Conservation (phyloP, 2,329 filamentous ascomycete species). For the Penicillium occitanis region DNA sequence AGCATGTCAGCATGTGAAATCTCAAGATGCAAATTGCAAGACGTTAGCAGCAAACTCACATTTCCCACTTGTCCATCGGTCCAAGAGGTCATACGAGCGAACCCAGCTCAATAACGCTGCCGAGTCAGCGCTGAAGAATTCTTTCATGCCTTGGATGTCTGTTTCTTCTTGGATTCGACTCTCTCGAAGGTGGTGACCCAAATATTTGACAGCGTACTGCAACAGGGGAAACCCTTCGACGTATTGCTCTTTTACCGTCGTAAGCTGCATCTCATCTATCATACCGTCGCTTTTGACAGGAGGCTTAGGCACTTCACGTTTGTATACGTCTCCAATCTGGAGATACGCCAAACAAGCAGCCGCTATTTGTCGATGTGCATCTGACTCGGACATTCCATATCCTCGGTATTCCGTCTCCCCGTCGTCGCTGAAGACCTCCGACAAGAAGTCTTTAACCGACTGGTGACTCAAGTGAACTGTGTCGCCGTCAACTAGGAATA, state of each 20-base stretch:
- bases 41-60: neutral
- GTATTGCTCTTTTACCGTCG: neutral
- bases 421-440: neutral
- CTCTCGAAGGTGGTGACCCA: slow-evolving; percentile 8
- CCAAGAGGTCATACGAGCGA: slow-evolving; percentile 3
- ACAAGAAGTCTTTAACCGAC: slow-evolving; percentile 1
- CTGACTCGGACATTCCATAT: neutral
- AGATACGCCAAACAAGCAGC: slow-evolving; percentile 6
- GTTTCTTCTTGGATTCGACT: neutral
- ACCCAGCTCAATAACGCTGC: slow-evolving; percentile 1
- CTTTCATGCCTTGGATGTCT: neutral
- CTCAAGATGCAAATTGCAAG: neutral
- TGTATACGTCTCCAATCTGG: neutral
- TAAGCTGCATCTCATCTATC: slow-evolving; percentile 11
- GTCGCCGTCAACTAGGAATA: neutral
- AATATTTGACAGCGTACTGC: slow-evolving; percentile 2
- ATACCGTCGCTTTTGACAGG: slow-evolving; percentile 1
- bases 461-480: slow-evolving; percentile 12
- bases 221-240: neutral
- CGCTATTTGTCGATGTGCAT: slow-evolving; percentile 9
- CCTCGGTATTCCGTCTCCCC: neutral
- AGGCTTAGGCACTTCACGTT: slow-evolving; percentile 9
- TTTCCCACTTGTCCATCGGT: slow-evolving; percentile 9
- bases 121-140: slow-evolving; percentile 6
- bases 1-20: neutral